Conservation (phyloP, 805 yeast genomes). For the Schwanniomyces occidentalis region DNA sequence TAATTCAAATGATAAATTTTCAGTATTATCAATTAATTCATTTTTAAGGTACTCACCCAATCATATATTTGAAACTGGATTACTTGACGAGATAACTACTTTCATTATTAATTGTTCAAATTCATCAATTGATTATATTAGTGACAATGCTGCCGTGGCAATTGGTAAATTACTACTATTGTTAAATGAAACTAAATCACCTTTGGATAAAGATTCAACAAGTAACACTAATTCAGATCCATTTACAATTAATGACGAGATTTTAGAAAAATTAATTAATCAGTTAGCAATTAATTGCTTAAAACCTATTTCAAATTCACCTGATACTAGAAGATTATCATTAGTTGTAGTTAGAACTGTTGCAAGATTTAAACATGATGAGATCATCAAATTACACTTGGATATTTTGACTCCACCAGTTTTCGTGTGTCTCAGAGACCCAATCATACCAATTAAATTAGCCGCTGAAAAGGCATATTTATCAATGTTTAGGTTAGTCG, state of each 20-base stretch:
- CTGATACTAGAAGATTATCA: slow-evolving; percentile 78
- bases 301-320: slow-evolving; percentile 60
- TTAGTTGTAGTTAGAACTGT: slow-evolving; percentile 75
- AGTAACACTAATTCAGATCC: slow-evolving; percentile 24
- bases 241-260: slow-evolving; percentile 45
- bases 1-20: slow-evolving; percentile 53
- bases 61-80: slow-evolving; percentile 55
- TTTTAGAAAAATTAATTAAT: slow-evolving; percentile 42
- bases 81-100: slow-evolving; percentile 49
- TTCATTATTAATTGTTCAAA: slow-evolving; percentile 48
- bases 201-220: slow-evolving; percentile 13
- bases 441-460: slow-evolving; percentile 85
- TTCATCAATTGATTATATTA: slow-evolving; percentile 49
- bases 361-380: slow-evolving; percentile 58
- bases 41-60: slow-evolving; percentile 76
- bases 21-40: slow-evolving; percentile 72
- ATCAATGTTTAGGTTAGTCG: slow-evolving; percentile 69
- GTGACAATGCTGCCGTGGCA: slow-evolving; percentile 78
- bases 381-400: slow-evolving; percentile 51
- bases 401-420: slow-evolving; percentile 68
- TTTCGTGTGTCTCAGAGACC: slow-evolving; percentile 81
- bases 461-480: slow-evolving; percentile 92
- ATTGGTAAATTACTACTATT: slow-evolving; percentile 75
- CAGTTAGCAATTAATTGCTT: slow-evolving; percentile 51
- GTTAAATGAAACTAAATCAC: slow-evolving; percentile 37